phyloP scores from a whole-genome alignment of 805 yeast genomes.

The Candida coleopterorum region DNA sequence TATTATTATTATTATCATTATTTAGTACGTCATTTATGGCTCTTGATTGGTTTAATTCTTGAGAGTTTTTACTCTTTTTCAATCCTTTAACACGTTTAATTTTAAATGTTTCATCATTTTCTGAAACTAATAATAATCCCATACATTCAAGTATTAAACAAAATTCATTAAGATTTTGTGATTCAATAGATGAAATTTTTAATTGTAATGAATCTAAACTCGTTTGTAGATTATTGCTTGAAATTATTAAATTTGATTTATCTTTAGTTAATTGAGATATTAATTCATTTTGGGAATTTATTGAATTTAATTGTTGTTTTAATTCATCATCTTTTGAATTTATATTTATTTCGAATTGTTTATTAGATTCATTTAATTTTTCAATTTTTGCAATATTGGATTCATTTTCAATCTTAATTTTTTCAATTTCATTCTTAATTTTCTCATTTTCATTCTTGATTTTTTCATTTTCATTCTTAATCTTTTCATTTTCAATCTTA shows the following conservation, averaged over 20 bases:
- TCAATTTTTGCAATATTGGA: constrained; percentile 7
- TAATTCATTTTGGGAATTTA: not conserved
- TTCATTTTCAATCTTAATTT: not conserved
- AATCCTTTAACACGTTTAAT: constrained; percentile 80
- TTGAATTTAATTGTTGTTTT: constrained; percentile 1
- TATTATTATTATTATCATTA: constrained; percentile 12
- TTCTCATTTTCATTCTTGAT: not conserved
- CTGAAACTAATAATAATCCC: constrained; percentile 63
- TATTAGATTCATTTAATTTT: constrained; percentile 9
- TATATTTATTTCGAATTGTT: constrained; percentile 1
- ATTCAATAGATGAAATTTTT: not conserved
- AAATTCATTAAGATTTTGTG: constrained; percentile 11
- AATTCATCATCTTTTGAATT: constrained; percentile 6
- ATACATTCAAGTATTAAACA: constrained; percentile 66
- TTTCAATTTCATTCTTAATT: not conserved
- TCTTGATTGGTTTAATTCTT: constrained; percentile 31
- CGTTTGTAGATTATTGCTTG: not conserved
- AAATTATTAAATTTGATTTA: not conserved
- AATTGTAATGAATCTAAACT: not conserved
- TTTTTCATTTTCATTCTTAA: not conserved
- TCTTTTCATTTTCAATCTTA: constrained; percentile 8
- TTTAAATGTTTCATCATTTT: constrained; percentile 28
- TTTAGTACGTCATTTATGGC: constrained; percentile 41
- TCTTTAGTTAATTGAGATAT: not conserved
- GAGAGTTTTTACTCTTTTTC: constrained; percentile 35